Conservation (phyloP, 768 basidiomycete genomes). For the Trametes meyenii region DNA sequence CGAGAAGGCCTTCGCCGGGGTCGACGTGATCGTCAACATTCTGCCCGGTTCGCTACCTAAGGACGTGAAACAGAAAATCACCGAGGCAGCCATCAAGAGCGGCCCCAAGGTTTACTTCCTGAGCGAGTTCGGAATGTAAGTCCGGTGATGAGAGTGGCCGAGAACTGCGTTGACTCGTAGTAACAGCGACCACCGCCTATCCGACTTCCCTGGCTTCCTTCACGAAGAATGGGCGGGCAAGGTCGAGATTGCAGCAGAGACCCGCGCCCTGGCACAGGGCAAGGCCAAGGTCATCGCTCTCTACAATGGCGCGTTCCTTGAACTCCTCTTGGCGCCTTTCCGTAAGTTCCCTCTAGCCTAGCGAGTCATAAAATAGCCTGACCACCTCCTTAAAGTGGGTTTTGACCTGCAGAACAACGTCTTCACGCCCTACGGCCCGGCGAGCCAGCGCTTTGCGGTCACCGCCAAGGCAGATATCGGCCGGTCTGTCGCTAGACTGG, state of each 20-base stretch:
- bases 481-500: slow-evolving; percentile 18
- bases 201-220: slow-evolving; percentile 18
- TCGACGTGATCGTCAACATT: slow-evolving; percentile 28
- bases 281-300: slow-evolving; percentile 24
- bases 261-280: not conserved
- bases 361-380: not conserved
- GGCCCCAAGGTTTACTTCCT: slow-evolving; percentile 22
- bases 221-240: slow-evolving; percentile 14
- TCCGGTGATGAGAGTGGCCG: not conserved
- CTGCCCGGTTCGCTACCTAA: not conserved
- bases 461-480: slow-evolving; percentile 27
- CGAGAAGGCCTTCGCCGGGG: slow-evolving; percentile 21
- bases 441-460: slow-evolving; percentile 11
- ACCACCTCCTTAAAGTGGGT: slow-evolving; percentile 17
- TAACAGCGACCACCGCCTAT: slow-evolving; percentile 18
- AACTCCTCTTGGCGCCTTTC: slow-evolving; percentile 14
- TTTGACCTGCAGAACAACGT: slow-evolving; percentile 18
- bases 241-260: not conserved
- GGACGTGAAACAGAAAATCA: slow-evolving; percentile 6
- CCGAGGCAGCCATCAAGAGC: slow-evolving; percentile 7
- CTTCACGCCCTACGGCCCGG: slow-evolving; percentile 20
- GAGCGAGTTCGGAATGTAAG: slow-evolving; percentile 23
- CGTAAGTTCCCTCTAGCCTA: not conserved
- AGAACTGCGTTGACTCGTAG: not conserved
- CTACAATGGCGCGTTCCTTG: slow-evolving; percentile 24